Evolutionary conservation across 1,139 yeast species (phyloP).

Genomic region (Pichia inconspicua): DNA sequence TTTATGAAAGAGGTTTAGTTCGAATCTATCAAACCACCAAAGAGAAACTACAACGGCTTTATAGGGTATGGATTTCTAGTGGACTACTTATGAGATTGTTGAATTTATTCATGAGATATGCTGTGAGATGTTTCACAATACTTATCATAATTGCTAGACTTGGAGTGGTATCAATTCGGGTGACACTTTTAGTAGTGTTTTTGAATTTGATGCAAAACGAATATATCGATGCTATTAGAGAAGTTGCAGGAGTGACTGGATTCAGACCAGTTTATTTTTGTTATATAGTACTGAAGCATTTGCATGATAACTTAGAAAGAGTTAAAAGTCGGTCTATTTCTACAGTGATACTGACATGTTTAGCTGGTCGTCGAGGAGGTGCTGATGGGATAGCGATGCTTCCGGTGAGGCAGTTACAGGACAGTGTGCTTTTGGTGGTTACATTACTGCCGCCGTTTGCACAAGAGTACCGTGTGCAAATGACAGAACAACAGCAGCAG

Average conservation of each 20-base stretch:
- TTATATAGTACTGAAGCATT: too few relatives aligned
- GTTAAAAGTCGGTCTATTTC: neutral
- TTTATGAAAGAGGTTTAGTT: neutral
- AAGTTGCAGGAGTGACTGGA: neutral
- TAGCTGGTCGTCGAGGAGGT: neutral
- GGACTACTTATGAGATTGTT: neutral
- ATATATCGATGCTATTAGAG: neutral
- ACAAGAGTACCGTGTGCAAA: neutral
- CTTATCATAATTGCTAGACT: neutral
- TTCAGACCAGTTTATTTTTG: neutral
- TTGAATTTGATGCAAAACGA: neutral
- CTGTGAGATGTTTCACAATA: neutral
- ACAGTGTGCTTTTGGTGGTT: conserved; percentile 1
- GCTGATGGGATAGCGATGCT: neutral
- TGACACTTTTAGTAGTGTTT: neutral
- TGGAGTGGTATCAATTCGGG: neutral
- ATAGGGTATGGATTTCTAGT: neutral
- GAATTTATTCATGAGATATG: neutral
- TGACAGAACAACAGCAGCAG: neutral
- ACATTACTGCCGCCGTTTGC: conserved; percentile 6
- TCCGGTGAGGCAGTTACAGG: conserved; percentile 1
- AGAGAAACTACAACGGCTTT: neutral
- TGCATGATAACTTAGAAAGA: neutral
- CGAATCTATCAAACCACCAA: neutral
- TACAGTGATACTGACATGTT: neutral